Evolutionary conservation across 2,329 filamentous ascomycete species (phyloP), one percentile per base, ranked within the genome.

Genomic region (Ambrosiella cleistominuta): DNA sequence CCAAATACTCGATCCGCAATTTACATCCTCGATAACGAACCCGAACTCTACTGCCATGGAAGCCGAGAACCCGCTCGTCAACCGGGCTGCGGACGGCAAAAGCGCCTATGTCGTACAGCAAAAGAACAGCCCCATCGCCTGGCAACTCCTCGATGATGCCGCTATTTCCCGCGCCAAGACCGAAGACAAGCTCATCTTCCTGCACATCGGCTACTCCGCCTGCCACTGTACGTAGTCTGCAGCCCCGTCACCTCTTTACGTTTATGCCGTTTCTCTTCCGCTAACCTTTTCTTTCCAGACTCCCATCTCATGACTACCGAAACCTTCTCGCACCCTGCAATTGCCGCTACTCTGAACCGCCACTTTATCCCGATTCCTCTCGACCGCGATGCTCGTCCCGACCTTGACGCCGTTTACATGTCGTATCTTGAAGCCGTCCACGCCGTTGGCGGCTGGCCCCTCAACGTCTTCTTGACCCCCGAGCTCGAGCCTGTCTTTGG

Each of bases 351-450:
- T 59, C 76, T 98, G 40, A 98, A 97, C 72, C 76, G 83, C 61
- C 80, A 81, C 59, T 98, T 97, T 69, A 81, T 98, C 50, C 91
- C 93, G 3, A 82, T 97, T 68, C 86, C 96, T 65, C 80, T 97
- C 66, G 93, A 98, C 70, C 82, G 90, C 61, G 93, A 98, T 70
- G 88, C 95, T 70, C 82, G 91, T 35, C 91, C 91, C 7, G 90
- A 97, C 67, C 82, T 97, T 63, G 93, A 98, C 67, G 83, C 86
- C 62, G 90, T 97, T 63, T 97, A 97, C 69, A 96, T 96, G 88
- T 95, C 95, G 72, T 98, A 95, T 69, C 85, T 95, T 45, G 89
- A 96, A 68, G 91, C 91, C 1, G 91, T 93, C 9, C 95, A 86
- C 60, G 89, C 86, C 17, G 84, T 81, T 1, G 91, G 89, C 8